Base-by-base conservation (phyloP, 805 yeast genomes). In the Jamesozyma gamospora region DNA sequence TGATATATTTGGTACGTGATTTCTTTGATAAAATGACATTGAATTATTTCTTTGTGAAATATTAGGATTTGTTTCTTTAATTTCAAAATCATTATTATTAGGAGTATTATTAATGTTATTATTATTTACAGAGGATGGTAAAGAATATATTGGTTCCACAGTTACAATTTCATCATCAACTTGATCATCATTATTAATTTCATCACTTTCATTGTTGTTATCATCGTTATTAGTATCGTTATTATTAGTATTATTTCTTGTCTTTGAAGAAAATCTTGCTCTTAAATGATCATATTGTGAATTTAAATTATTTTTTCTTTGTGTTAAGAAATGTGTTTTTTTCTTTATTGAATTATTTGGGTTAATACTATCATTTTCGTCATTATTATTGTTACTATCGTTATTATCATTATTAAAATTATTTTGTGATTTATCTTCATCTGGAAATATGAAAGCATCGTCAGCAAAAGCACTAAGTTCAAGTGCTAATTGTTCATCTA, bases 381-480 rank as follows among this genome's bases (percentile, higher is more conserved):
- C 31, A 25, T 36, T 30, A 30, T 39, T 38, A 32, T 41, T 37
- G n/a, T 39, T 37, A 27, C 36, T 10, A 35, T 35, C 33, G 16
- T 31, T 27, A 32, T 30, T 36, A 25, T 46, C 42, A 15, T 41
- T 42, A 8, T 44, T 44, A 26, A 42, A 40, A n/a, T 50, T 45
- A 14, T 44, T 42, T 14, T 44, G 38, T 17, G 45, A 37, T 30
- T 47, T 48, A 28, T 82, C 90, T 52, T 83, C 92, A 53, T 82
- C 92, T 1, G 90, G 86, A 54, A 82, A 82, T 2, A 82, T 72
- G 48, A 82, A 82, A 2, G 84, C 72, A 43, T 81, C 88, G 50
- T 82, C 88, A 0, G 88, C 90, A 69, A 82, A 82, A 1, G 87
- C 88, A 14, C 85, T 82, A 46, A 82, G 67, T 52, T 82, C 92